Conservation (phyloP, 345 rosid species). For the Cardamine chenopodiifolia region DNA sequence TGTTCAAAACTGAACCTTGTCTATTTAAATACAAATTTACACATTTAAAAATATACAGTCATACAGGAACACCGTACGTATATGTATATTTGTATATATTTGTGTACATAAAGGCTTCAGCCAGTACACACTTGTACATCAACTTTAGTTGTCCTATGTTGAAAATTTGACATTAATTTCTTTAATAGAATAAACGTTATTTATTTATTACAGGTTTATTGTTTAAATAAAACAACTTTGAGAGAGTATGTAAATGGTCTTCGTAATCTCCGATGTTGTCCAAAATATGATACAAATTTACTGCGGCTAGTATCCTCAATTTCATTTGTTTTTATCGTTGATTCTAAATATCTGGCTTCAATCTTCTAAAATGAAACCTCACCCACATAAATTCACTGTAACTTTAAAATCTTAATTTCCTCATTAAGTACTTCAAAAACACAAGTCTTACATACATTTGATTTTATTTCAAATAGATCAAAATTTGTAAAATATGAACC, state of each 20-base stretch:
- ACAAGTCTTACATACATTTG: slow-evolving; percentile 29
- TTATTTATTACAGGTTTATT: slow-evolving; percentile 8
- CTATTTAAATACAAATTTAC: background rate
- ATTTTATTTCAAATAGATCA: slow-evolving; percentile 28
- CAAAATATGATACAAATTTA: background rate
- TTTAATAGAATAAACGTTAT: slow-evolving; percentile 13
- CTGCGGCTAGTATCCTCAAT: background rate
- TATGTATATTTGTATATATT: background rate
- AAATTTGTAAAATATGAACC: slow-evolving; percentile 35
- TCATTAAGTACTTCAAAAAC: background rate
- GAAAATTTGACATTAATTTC: slow-evolving; percentile 14
- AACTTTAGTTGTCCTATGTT: slow-evolving; percentile 30
- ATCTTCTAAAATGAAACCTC: slow-evolving; percentile 19
- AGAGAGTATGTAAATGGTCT: background rate
- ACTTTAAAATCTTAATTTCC: background rate
- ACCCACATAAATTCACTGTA: slow-evolving; percentile 5
- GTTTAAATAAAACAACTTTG: background rate
- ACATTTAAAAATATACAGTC: background rate
- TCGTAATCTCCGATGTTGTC: slow-evolving; percentile 19
- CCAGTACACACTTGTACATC: slow-evolving; percentile 30
- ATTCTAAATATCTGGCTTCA: slow-evolving; percentile 17
- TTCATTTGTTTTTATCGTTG: slow-evolving; percentile 10
- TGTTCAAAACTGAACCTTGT: background rate
- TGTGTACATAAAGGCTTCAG: background rate
- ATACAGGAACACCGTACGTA: slow-evolving; percentile 18